Conservation (phyloP, 805 yeast genomes). For the Torulaspora delbrueckii region DNA sequence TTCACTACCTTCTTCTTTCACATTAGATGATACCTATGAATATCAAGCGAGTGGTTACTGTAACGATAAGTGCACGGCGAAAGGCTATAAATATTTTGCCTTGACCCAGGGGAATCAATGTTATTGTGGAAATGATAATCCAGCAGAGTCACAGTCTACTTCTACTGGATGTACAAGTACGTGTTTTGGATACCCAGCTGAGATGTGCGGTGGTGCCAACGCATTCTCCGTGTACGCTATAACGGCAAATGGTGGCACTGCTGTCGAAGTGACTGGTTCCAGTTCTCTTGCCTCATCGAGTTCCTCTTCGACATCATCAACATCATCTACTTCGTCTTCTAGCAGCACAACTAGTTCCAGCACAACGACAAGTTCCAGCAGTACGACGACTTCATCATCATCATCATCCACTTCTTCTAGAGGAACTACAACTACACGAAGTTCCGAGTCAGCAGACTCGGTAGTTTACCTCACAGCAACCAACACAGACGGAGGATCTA, state of each 20-base stretch:
- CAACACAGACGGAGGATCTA: slow-evolving; percentile 32
- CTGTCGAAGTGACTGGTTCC: slow-evolving; percentile 13
- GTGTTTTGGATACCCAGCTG: slow-evolving; percentile 56
- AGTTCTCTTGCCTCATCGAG: slow-evolving; percentile 7
- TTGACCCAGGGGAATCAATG: slow-evolving; percentile 27
- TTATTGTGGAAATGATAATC: slow-evolving; percentile 31
- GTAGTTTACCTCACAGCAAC: slow-evolving; percentile 23
- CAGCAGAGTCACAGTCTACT: slow-evolving; percentile 15
- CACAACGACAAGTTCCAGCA: slow-evolving; percentile 25
- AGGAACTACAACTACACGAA: neutral
- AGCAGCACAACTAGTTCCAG: slow-evolving; percentile 8
- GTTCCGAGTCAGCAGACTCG: slow-evolving; percentile 7
- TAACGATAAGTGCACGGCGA: slow-evolving; percentile 16
- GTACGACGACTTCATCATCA: slow-evolving; percentile 12
- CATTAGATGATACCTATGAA: slow-evolving; percentile 19
- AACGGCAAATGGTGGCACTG: slow-evolving; percentile 17
- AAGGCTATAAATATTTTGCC: slow-evolving; percentile 30
- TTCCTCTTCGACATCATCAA: slow-evolving; percentile 18
- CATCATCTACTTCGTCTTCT: slow-evolving; percentile 16
- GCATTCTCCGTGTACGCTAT: slow-evolving; percentile 45
- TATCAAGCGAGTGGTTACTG: slow-evolving; percentile 33
- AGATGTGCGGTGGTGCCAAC: slow-evolving; percentile 58
- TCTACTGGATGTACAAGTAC: slow-evolving; percentile 22
- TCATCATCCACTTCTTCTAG: slow-evolving; percentile 8
- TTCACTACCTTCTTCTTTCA: slow-evolving; percentile 30